Conservation (phyloP, 306 rosid species). For the Begonia loranthoides region DNA sequence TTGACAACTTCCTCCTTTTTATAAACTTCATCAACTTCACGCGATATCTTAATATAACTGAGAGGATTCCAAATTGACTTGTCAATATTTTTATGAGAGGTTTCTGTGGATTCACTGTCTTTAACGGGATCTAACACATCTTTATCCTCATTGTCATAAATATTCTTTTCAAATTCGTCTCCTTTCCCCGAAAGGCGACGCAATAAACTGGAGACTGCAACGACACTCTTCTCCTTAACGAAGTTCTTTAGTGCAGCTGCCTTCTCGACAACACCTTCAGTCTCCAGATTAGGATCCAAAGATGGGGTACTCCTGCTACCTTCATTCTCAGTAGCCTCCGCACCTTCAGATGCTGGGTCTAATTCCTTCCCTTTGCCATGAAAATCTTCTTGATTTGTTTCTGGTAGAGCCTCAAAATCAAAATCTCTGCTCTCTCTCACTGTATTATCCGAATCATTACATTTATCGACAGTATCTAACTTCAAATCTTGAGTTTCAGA, state of each 20-base stretch:
- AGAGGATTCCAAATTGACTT: slow-evolving; percentile 62
- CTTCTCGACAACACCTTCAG: slow-evolving; percentile 59
- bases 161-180: slow-evolving; percentile 24
- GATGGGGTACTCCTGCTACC: slow-evolving; percentile 34
- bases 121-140: slow-evolving; percentile 24
- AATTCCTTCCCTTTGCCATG: slow-evolving; percentile 35
- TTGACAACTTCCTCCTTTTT: slow-evolving; percentile 23
- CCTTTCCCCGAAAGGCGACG: slow-evolving; percentile 66
- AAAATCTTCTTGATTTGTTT: slow-evolving; percentile 25
- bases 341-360: slow-evolving; percentile 81
- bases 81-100: slow-evolving; percentile 41
- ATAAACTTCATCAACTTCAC: slow-evolving; percentile 28
- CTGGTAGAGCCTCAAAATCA: slow-evolving; percentile 15
- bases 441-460: slow-evolving; percentile 9
- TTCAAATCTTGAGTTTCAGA: slow-evolving; percentile 4
- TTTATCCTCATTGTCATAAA: slow-evolving; percentile 21
- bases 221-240: slow-evolving; percentile 52
- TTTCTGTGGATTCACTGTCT: slow-evolving; percentile 25
- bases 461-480: neutral
- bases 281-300: slow-evolving; percentile 35
- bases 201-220: slow-evolving; percentile 56
- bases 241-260: slow-evolving; percentile 65
- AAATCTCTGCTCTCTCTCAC: slow-evolving; percentile 10
- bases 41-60: slow-evolving; percentile 38
- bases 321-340: slow-evolving; percentile 61